Evolutionary conservation across 345 rosid genomes (phyloP).

Genomic region (Durio zibethinus): DNA sequence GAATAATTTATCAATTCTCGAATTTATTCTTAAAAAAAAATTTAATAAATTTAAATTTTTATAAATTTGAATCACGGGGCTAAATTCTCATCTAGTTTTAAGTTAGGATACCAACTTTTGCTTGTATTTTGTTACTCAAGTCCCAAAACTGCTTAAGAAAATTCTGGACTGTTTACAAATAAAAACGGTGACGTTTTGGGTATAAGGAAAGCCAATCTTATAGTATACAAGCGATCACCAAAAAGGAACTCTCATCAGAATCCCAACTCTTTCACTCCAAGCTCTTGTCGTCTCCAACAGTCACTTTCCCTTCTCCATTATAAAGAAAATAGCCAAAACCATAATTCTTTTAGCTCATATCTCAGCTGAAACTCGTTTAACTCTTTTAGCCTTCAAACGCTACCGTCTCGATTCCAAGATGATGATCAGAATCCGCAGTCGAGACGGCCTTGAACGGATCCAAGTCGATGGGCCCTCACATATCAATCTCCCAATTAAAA

Average conservation of each 20-base stretch:
- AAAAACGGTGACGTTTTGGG: not conserved
- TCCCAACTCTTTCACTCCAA: not conserved
- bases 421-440: conserved; percentile 87
- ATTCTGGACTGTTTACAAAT: not conserved
- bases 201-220: not conserved
- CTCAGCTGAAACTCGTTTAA: not conserved
- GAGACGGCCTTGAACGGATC: conserved; percentile 94
- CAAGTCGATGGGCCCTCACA: conserved; percentile 43
- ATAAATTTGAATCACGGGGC: too few relatives aligned
- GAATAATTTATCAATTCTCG: too few relatives aligned
- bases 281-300: not conserved
- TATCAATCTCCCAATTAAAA: conserved; percentile 62
- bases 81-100: too few relatives aligned
- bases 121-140: too few relatives aligned
- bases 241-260: not conserved
- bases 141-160: too few relatives aligned
- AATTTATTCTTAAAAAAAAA: too few relatives aligned
- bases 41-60: too few relatives aligned
- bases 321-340: not conserved
- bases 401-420: conserved; percentile 25
- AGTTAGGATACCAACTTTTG: too few relatives aligned
- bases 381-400: not conserved
- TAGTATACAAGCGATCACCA: not conserved
- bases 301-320: not conserved
- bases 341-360: not conserved